Percentiles rank a stretch among this genome's conserved stretches.
These are phyloP conservation scores for Thymus mandschuricus DNA, from an alignment of 257 asterid genomes.

Conservation along the genomic window DNA sequence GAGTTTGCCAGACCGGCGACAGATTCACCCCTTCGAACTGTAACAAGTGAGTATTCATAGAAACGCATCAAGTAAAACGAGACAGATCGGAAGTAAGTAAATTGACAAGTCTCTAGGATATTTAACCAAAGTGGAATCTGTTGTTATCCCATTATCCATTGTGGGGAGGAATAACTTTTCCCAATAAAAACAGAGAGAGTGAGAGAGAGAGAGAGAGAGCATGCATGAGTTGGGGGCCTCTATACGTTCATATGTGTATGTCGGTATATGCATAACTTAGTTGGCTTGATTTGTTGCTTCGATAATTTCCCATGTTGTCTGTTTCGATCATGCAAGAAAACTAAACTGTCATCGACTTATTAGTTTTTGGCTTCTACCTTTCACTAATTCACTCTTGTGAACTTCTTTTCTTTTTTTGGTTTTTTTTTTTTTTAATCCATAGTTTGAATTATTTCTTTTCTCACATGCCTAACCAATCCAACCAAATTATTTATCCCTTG, in stretches of 20 bases:
- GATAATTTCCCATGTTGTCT: constrained; percentile 36
- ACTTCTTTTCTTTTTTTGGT: constrained; percentile 18
- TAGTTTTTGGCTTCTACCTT: constrained; percentile 34
- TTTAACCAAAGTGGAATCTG: neutral
- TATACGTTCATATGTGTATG: constrained; percentile 1
- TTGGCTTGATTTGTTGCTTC: constrained; percentile 43
- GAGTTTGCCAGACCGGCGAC: constrained; percentile 79
- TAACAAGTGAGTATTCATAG: constrained; percentile 55
- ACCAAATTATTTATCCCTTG: neutral
- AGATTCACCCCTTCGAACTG: constrained; percentile 72
- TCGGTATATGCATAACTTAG: constrained; percentile 39
- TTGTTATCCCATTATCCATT: neutral
- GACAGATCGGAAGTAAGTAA: no score
- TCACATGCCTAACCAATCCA: neutral
- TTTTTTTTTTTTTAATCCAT: no score
- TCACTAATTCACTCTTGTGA: constrained; percentile 51
- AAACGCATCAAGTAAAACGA: no score
- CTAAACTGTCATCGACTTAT: constrained; percentile 22
- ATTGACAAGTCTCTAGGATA: no score
- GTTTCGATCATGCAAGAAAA: constrained; percentile 40
- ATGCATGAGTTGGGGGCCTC: neutral
- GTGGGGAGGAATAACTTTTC: neutral
- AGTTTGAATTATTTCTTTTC: no score
- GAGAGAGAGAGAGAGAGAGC: constrained; percentile 1
- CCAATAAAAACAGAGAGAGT: neutral